Percentiles rank a stretch among this genome's conserved stretches.
phyloP scores from a whole-genome alignment of 169 alveolate genomes.

The Plasmodium vivax region DNA sequence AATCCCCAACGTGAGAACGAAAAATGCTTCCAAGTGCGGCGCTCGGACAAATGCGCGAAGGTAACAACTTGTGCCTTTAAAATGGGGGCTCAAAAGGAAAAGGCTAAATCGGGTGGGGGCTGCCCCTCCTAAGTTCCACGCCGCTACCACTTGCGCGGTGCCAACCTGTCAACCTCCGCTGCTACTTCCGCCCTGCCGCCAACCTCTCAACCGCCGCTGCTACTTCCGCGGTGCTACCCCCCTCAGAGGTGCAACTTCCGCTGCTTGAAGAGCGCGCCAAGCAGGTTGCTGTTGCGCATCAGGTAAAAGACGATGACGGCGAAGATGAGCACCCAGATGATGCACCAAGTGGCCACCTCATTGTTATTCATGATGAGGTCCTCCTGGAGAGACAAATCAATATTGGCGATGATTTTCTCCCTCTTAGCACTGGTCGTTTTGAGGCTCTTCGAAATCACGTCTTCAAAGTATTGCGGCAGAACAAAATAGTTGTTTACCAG shows the following conservation, averaged over 20 bases:
- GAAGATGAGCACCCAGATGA: constrained; percentile 54
- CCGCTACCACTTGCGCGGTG: too few relatives aligned
- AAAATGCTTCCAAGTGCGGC: neutral
- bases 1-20: neutral
- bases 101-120: neutral
- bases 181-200: too few relatives aligned
- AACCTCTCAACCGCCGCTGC: too few relatives aligned
- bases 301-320: constrained; percentile 30
- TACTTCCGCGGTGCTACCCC: neutral
- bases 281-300: constrained; percentile 24
- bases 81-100: neutral
- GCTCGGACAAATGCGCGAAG: neutral
- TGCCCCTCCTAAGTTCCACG: too few relatives aligned
- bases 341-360: constrained; percentile 55
- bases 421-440: constrained; percentile 67
- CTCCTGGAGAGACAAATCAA: constrained; percentile 68
- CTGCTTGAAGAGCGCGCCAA: constrained; percentile 6
- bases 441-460: constrained; percentile 47
- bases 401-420: constrained; percentile 70
- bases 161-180: too few relatives aligned
- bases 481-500: constrained; percentile 40
- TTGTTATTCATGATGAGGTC: constrained; percentile 69
- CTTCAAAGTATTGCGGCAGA: constrained; percentile 66
- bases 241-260: constrained; percentile 11
- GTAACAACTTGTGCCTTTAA: neutral